Percentiles rank a stretch among this genome's conserved stretches.
These are phyloP conservation scores for Tylopilus intermedius DNA, from an alignment of 768 basidiomycete genomes.

Conservation along the genomic window DNA sequence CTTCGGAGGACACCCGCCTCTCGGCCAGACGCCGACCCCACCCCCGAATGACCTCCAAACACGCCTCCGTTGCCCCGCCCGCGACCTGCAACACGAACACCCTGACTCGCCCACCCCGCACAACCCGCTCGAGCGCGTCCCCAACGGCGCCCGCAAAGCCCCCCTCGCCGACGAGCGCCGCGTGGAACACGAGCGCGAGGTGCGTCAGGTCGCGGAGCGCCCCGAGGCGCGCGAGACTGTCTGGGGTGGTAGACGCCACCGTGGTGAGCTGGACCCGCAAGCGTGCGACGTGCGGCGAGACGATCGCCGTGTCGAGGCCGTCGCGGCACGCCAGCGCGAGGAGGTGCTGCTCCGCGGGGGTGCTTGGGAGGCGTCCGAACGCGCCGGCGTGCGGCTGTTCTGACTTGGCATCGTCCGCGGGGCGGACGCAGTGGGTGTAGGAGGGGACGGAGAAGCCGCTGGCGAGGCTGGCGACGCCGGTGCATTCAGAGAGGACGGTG, in stretches of 20 bases:
- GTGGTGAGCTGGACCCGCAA: constrained; percentile 31
- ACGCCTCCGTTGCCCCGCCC: neutral
- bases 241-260: constrained; percentile 1
- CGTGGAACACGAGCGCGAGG: constrained; percentile 12
- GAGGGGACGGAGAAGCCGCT: constrained; percentile 32
- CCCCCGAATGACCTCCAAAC: neutral
- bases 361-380: neutral
- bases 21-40: neutral
- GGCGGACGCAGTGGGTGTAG: constrained; percentile 14
- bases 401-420: no score
- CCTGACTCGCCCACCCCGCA: constrained; percentile 1
- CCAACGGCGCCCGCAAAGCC: neutral
- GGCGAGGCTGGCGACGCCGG: neutral
- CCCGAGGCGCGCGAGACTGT: constrained; percentile 7
- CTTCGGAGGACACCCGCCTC: no score
- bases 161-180: neutral
- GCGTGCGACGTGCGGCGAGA: constrained; percentile 30
- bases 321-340: constrained; percentile 30
- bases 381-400: neutral
- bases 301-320: constrained; percentile 30
- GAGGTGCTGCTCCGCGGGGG: constrained; percentile 32
- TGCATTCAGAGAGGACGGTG: neutral
- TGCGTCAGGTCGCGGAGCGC: constrained; percentile 15
- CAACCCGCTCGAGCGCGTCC: constrained; percentile 5
- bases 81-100: constrained; percentile 13